A percentile compares a stretch with the other conserved stretches of the same genome.
Conservation (phyloP, 768 basidiomycete species). For the Mycena alexandri region DNA sequence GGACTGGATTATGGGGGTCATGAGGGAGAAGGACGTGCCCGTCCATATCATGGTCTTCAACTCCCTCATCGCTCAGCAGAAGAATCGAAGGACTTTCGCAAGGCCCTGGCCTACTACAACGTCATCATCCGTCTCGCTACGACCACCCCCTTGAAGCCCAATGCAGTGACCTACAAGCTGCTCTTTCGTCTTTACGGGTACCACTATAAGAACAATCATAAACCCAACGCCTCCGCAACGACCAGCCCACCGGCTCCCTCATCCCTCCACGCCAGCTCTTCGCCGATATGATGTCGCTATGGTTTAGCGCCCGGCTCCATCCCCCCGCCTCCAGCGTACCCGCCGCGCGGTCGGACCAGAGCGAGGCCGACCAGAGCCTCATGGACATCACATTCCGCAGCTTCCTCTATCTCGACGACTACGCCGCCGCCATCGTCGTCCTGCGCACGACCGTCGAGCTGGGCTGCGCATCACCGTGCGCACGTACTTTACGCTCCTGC, state of each 20-base stretch:
- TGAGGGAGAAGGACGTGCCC: slow-evolving; percentile 52
- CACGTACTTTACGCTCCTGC: slow-evolving; percentile 56
- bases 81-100: slow-evolving; percentile 46
- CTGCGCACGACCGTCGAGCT: slow-evolving; percentile 49
- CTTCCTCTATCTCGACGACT: slow-evolving; percentile 60
- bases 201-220: slow-evolving; percentile 35
- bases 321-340: slow-evolving; percentile 45
- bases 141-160: slow-evolving; percentile 50
- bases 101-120: slow-evolving; percentile 59
- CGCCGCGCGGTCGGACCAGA: slow-evolving; percentile 30
- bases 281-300: slow-evolving; percentile 55
- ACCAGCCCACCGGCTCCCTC: slow-evolving; percentile 34
- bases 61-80: slow-evolving; percentile 57
- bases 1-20: slow-evolving; percentile 53
- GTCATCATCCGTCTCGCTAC: slow-evolving; percentile 51
- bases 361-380: slow-evolving; percentile 35
- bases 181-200: slow-evolving; percentile 53
- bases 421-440: slow-evolving; percentile 58
- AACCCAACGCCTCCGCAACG: slow-evolving; percentile 38
- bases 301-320: slow-evolving; percentile 34
- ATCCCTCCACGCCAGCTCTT: slow-evolving; percentile 58
- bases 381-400: slow-evolving; percentile 59
- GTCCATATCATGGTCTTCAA: slow-evolving; percentile 62
- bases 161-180: slow-evolving; percentile 58
- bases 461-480: slow-evolving; percentile 48